Evolutionary conservation across 192 early-diverging fungal genomes (phyloP).

Genomic region (Coemansia guatemalensis): DNA sequence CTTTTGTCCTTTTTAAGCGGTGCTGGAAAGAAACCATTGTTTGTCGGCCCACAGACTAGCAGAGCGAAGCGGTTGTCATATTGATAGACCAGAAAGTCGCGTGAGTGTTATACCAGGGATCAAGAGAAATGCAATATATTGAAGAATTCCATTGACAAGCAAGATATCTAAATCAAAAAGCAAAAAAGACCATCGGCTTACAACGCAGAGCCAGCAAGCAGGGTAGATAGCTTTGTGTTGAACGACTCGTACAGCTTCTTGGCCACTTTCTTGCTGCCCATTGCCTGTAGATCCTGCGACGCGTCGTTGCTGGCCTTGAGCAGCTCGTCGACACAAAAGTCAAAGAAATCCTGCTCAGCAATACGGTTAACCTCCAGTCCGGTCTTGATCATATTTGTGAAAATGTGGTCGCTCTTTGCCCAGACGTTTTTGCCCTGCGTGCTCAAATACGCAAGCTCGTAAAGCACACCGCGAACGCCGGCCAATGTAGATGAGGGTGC

Average conservation of each 20-base stretch:
- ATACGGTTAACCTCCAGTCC: conserved; percentile 53
- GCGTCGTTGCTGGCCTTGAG: conserved; percentile 52
- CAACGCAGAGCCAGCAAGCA: conserved; percentile 28
- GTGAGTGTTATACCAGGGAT: not conserved
- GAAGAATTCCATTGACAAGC: not conserved
- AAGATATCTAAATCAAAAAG: not conserved
- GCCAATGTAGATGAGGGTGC: not conserved
- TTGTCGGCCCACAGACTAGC: not conserved
- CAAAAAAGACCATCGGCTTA: not conserved
- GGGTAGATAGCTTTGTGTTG: conserved; percentile 38
- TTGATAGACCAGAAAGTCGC: not conserved
- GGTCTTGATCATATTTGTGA: conserved; percentile 39
- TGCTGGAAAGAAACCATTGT: not conserved
- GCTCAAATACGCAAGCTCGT: conserved; percentile 52
- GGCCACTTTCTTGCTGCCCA: conserved; percentile 46
- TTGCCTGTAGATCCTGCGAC: conserved; percentile 46
- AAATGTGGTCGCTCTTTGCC: conserved; percentile 45
- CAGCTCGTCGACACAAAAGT: conserved; percentile 55
- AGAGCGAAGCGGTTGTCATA: not conserved
- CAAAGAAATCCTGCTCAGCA: conserved; percentile 55
- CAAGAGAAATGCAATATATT: not conserved
- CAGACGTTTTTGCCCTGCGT: conserved; percentile 49
- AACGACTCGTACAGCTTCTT: conserved; percentile 51
- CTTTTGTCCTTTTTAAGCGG: not conserved
- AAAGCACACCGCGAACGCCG: conserved; percentile 39